Percentiles rank a stretch among this genome's conserved stretches.
Evolutionary conservation across 805 yeast species (phyloP).

Genomic region (Candida adriatica): DNA sequence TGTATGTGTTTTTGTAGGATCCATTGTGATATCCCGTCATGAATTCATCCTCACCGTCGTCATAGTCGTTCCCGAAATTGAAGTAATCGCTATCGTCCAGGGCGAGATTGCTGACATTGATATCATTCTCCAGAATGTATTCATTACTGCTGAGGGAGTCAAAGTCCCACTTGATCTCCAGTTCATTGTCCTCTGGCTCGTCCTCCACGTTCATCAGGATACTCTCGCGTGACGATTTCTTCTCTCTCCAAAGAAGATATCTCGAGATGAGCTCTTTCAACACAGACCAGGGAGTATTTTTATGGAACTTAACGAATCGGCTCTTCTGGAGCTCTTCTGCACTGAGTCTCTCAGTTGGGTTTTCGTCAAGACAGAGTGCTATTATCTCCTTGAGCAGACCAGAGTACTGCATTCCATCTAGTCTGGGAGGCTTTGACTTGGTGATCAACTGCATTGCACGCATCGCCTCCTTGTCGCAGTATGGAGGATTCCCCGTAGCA

Average conservation of each 20-base stretch:
- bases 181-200: conserved; percentile 32
- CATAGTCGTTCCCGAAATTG: conserved; percentile 19
- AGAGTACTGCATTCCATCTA: conserved; percentile 85
- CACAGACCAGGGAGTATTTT: conserved; percentile 48
- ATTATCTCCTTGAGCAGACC: conserved; percentile 74
- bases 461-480: conserved; percentile 89
- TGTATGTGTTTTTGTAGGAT: conserved; percentile 16
- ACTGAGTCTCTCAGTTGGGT: conserved; percentile 77
- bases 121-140: conserved; percentile 66
- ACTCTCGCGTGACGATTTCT: conserved; percentile 47
- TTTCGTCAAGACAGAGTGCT: conserved; percentile 89
- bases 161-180: conserved; percentile 79
- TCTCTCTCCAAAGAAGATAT: conserved; percentile 72
- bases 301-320: conserved; percentile 61
- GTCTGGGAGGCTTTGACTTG: conserved; percentile 87
- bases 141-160: conserved; percentile 73
- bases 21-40: conserved; percentile 21
- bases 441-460: conserved; percentile 93
- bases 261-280: conserved; percentile 71
- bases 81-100: conserved; percentile 18
- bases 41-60: conserved; percentile 23
- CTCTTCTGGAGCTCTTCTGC: conserved; percentile 81
- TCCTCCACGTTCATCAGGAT: conserved; percentile 34
- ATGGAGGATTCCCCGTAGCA: conserved; percentile 97
- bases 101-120: conserved; percentile 34